Conservation (phyloP, 2,329 filamentous ascomycete genomes). For the Ceratocystis papillata region DNA sequence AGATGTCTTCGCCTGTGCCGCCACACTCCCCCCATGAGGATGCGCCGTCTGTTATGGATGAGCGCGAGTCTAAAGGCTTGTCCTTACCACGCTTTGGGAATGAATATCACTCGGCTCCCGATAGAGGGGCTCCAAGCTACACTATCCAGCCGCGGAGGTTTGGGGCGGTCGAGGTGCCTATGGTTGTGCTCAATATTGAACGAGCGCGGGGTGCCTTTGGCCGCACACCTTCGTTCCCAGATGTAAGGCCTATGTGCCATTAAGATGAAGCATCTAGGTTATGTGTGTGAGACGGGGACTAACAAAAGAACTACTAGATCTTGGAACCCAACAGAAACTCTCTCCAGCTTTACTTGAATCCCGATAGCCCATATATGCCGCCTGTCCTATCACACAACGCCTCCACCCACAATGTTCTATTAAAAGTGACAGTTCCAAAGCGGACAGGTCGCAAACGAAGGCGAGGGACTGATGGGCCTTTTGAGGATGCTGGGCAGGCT, state of each 20-base stretch:
- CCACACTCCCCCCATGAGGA: background rate
- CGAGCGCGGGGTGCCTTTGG: constrained; percentile 37
- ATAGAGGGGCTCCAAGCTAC: constrained; percentile 23
- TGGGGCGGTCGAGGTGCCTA: constrained; percentile 37
- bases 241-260: constrained; percentile 30
- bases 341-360: constrained; percentile 63
- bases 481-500: constrained; percentile 37
- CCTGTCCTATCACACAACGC: constrained; percentile 68
- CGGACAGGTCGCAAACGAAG: constrained; percentile 79
- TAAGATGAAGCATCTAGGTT: background rate
- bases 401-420: constrained; percentile 67
- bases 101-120: background rate
- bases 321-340: constrained; percentile 41
- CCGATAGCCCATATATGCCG: constrained; percentile 66
- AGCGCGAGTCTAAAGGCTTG: background rate
- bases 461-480: constrained; percentile 60
- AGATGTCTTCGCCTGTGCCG: background rate
- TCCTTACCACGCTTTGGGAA: background rate
- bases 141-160: constrained; percentile 32
- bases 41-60: background rate
- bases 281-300: constrained; percentile 10
- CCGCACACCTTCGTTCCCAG: constrained; percentile 32
- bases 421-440: constrained; percentile 79
- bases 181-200: constrained; percentile 37
- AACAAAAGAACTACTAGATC: constrained; percentile 30